These are phyloP conservation scores for Globisporangium paddicum DNA, from an alignment of 352 stramenopile genomes.

Conservation along the genomic window DNA sequence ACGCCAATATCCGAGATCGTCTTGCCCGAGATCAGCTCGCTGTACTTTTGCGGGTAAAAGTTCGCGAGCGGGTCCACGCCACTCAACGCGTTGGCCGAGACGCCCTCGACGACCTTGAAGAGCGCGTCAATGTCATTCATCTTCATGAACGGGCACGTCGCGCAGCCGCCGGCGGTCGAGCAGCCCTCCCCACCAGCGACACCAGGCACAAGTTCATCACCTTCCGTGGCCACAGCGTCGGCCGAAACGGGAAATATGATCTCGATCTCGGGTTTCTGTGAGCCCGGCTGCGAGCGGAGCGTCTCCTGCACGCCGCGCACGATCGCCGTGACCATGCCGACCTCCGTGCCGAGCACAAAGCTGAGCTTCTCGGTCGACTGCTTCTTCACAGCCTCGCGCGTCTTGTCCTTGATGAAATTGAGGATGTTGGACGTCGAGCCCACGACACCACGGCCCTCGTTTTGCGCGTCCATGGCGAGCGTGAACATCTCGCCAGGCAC, in stretches of 20 bases:
- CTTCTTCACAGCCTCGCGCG: slow-evolving; percentile 71
- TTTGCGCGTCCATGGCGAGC: slow-evolving; percentile 94
- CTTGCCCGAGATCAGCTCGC: slow-evolving; percentile 85
- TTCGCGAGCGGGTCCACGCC: slow-evolving; percentile 67
- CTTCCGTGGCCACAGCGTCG: slow-evolving; percentile 86
- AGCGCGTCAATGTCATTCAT: slow-evolving; percentile 98
- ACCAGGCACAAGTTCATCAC: slow-evolving; percentile 83
- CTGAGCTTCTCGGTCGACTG: slow-evolving; percentile 72
- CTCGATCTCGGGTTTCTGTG: slow-evolving; percentile 85
- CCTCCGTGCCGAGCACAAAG: slow-evolving; percentile 96
- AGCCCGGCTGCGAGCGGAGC: slow-evolving; percentile 33
- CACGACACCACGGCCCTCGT: slow-evolving; percentile 88
- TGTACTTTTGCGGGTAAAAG: slow-evolving; percentile 92
- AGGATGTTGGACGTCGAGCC: slow-evolving; percentile 97
- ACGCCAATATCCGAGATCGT: slow-evolving; percentile 91
- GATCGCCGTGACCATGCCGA: slow-evolving; percentile 98
- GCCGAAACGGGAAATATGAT: slow-evolving; percentile 97
- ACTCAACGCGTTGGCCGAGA: slow-evolving; percentile 27
- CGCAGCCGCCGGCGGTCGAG: slow-evolving; percentile 95
- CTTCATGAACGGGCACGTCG: slow-evolving; percentile 98
- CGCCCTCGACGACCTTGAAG: slow-evolving; percentile 84
- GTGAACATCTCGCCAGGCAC: slow-evolving; percentile 99
- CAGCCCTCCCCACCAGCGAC: slow-evolving; percentile 93
- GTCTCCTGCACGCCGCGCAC: slow-evolving; percentile 91
- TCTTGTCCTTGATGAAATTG: slow-evolving; percentile 97